Base-by-base conservation (phyloP, 1,284 basidiomycete genomes). In the Kalmanozyma brasiliensis region DNA sequence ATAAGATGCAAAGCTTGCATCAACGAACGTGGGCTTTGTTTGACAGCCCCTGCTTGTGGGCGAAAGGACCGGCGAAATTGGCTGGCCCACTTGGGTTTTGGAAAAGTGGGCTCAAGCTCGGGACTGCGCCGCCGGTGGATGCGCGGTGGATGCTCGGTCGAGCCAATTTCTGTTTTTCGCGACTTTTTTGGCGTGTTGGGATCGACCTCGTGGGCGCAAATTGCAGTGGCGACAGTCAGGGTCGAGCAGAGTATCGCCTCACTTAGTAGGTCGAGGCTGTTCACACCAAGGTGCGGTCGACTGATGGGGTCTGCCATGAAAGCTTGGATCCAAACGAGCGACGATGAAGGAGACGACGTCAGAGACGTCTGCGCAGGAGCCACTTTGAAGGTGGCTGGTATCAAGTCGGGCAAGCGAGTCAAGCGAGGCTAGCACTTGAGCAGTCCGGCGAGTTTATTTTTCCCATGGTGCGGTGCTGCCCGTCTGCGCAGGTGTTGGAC, bases 121-220 rank as follows among this genome's bases (percentile, higher is more conserved):
- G n/a, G n/a, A n/a, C n/a, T n/a, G n/a, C n/a, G n/a, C n/a, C n/a
- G n/a, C n/a, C n/a, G n/a, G n/a, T n/a, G n/a, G 4, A 22, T 22
- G 13, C 3, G 14, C 57, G 49, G 57, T 23, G 19, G 23, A 29
- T n/a, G 45, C 49, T 60, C 57, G 45, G 57, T 60, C 57, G 33
- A 60, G 43, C 53, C 35, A 49, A n/a, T 19, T 37, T 19, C 17
- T 16, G n/a, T 46, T 32, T n/a, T 11, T 24, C 30, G 37, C 22
- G 44, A 22, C 37, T 48, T 37, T 56, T n/a, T n/a, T n/a, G n/a
- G n/a, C n/a, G n/a, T n/a, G n/a, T n/a, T 55, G 45, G 53, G 53
- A 29, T 7, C 11, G 26, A 29, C 26, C 26, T 29, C 26, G 26
- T 29, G 26, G 26, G 26, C 26, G 26, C 26, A 29, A 6, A 7